These are phyloP conservation scores for Scleromitrula shiraiana DNA, from an alignment of 2,329 filamentous ascomycete species.

Conservation along the genomic window DNA sequence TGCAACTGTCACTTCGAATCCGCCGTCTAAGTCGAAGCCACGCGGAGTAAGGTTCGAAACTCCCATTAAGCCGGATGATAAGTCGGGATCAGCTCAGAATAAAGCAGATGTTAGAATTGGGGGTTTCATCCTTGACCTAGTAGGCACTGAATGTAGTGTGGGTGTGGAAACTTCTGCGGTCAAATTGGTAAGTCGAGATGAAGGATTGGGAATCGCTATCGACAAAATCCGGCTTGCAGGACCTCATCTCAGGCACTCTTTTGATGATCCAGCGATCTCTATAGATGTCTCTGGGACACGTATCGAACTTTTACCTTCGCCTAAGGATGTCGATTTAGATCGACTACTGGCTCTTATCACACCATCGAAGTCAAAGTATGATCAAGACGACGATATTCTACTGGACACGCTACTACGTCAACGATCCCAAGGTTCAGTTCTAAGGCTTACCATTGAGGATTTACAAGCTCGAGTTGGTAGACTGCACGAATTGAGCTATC, in stretches of 20 bases:
- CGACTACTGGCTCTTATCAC: constrained; percentile 78
- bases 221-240: constrained; percentile 69
- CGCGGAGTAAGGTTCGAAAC: constrained; percentile 54
- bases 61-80: constrained; percentile 27
- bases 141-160: constrained; percentile 69
- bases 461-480: constrained; percentile 56
- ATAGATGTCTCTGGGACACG: constrained; percentile 58
- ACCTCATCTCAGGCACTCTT: constrained; percentile 49
- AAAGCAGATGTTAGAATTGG: constrained; percentile 74
- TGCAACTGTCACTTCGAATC: constrained; percentile 41
- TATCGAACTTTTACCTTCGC: constrained; percentile 63
- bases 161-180: constrained; percentile 70
- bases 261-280: constrained; percentile 51
- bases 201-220: constrained; percentile 64
- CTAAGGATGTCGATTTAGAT: constrained; percentile 74
- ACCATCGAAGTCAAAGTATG: constrained; percentile 82
- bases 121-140: constrained; percentile 67
- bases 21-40: constrained; percentile 35
- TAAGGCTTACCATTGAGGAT: constrained; percentile 60
- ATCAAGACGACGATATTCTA: constrained; percentile 87
- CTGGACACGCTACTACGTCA: constrained; percentile 85
- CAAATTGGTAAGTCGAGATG: constrained; percentile 68
- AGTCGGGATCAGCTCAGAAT: constrained; percentile 26
- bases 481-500: constrained; percentile 54
- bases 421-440: constrained; percentile 74